A percentile compares a stretch with the other conserved stretches of the same genome.
phyloP scores from a whole-genome alignment of 139 green algal species.

The Edaphochlamys debaryana region DNA sequence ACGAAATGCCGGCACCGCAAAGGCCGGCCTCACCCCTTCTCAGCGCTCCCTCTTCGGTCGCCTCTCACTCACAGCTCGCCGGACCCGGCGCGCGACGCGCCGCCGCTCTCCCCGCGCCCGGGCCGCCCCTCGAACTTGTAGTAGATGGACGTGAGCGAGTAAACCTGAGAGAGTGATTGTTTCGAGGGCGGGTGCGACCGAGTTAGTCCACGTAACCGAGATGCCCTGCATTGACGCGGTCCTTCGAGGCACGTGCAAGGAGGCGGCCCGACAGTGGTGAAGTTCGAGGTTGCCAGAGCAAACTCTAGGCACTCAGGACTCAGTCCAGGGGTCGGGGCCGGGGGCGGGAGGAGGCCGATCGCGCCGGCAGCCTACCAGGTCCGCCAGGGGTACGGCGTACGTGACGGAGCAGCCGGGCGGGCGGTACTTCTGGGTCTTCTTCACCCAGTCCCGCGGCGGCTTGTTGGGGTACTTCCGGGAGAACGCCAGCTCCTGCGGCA shows the following conservation, averaged over 20 bases:
- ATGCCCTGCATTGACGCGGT: too few species aligned
- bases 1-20: too few species aligned
- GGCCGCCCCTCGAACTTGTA: slow-evolving; percentile 44
- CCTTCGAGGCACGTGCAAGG: too few species aligned
- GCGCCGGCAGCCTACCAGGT: too few species aligned
- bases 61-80: too few species aligned
- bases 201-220: not conserved
- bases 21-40: too few species aligned
- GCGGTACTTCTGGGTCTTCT: slow-evolving; percentile 66
- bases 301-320: too few species aligned
- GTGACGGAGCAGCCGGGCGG: slow-evolving; percentile 39
- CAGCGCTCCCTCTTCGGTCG: too few species aligned
- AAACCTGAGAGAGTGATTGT: slow-evolving; percentile 5
- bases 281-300: not conserved
- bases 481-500: slow-evolving; percentile 51
- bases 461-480: slow-evolving; percentile 58
- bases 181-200: not conserved
- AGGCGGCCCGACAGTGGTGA: not conserved
- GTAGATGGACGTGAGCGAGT: slow-evolving; percentile 44
- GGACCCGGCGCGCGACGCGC: too few species aligned
- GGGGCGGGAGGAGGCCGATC: too few species aligned
- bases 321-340: too few species aligned
- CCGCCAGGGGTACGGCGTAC: slow-evolving; percentile 44
- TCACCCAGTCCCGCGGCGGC: slow-evolving; percentile 43
- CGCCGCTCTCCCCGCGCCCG: not conserved